Percentiles rank a stretch among this genome's conserved stretches.
These are phyloP conservation scores for Termitomyces titanicus DNA, from an alignment of 768 basidiomycete species.

Conservation along the genomic window DNA sequence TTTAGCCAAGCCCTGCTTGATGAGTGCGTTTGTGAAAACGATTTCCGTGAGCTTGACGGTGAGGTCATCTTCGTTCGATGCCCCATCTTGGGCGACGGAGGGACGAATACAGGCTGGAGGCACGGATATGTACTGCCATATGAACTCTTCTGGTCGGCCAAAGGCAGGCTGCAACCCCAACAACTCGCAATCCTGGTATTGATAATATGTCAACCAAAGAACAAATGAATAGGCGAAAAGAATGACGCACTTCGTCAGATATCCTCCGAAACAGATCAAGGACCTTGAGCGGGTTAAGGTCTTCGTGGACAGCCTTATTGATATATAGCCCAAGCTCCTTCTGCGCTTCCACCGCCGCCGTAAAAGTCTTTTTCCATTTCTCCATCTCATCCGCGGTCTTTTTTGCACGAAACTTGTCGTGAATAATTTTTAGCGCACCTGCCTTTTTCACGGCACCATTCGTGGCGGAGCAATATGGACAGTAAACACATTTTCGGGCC, in stretches of 20 bases:
- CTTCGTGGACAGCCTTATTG: constrained; percentile 86
- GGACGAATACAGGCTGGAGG: constrained; percentile 97
- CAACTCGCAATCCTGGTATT: constrained; percentile 83
- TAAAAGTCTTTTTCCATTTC: constrained; percentile 80
- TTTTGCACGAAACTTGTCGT: constrained; percentile 95
- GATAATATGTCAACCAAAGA: not conserved
- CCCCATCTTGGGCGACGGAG: constrained; percentile 95
- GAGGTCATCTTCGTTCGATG: constrained; percentile 97
- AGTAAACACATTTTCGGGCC: constrained; percentile 89
- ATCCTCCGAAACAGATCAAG: constrained; percentile 90
- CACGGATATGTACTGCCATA: constrained; percentile 99
- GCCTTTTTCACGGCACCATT: constrained; percentile 98
- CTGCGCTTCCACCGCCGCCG: constrained; percentile 77
- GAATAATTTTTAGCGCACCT: constrained; percentile 92
- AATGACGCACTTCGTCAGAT: constrained; percentile 71
- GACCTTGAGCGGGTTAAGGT: constrained; percentile 92
- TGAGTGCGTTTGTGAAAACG: constrained; percentile 88
- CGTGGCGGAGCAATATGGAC: constrained; percentile 88
- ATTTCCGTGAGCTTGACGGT: constrained; percentile 98
- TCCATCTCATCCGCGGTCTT: constrained; percentile 89
- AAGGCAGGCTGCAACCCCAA: constrained; percentile 84
- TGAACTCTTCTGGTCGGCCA: constrained; percentile 93
- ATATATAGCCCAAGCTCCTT: constrained; percentile 84
- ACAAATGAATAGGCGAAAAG: not conserved
- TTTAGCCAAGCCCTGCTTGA: constrained; percentile 85